phyloP scores from a whole-genome alignment of 257 asterid species.

The Agastache rugosa region DNA sequence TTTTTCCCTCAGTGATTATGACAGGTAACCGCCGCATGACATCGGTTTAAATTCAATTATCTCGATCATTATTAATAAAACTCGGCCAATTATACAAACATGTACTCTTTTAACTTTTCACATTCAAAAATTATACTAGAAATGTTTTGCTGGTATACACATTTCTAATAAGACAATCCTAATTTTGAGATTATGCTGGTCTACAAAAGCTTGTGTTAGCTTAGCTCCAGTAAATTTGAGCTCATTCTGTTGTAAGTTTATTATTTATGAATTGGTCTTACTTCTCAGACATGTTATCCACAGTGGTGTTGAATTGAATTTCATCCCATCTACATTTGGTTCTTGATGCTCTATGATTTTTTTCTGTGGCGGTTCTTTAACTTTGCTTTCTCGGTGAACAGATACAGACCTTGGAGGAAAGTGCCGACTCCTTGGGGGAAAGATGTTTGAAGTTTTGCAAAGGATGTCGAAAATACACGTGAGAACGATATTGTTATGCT shows the following conservation, averaged over 20 bases:
- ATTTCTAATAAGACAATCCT: slow-evolving; percentile 5
- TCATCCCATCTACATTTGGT: slow-evolving; percentile 21
- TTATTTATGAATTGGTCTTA: slow-evolving; percentile 12
- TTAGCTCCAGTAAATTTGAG: slow-evolving; percentile 16
- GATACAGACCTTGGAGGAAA: slow-evolving; percentile 95
- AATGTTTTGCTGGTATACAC: neutral
- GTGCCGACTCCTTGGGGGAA: slow-evolving; percentile 90
- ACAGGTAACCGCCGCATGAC: neutral
- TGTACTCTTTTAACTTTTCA: slow-evolving; percentile 8
- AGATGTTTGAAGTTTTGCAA: slow-evolving; percentile 94
- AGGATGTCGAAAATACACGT: slow-evolving; percentile 99
- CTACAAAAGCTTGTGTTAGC: neutral
- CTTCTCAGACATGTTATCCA: slow-evolving; percentile 1
- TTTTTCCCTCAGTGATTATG: neutral
- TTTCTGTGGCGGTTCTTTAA: slow-evolving; percentile 17
- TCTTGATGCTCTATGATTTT: slow-evolving; percentile 30
- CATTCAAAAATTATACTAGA: neutral
- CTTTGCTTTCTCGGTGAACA: slow-evolving; percentile 44
- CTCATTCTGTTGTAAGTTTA: slow-evolving; percentile 24
- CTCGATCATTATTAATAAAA: slow-evolving; percentile 20
- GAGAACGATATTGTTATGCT: slow-evolving; percentile 42
- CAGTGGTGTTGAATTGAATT: slow-evolving; percentile 13
- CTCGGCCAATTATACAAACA: slow-evolving; percentile 29
- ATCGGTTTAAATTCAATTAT: slow-evolving; percentile 13
- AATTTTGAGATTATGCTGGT: slow-evolving; percentile 2